These are phyloP conservation scores for Scedosporium aurantiacum DNA, from an alignment of 2,329 filamentous ascomycete genomes.

Conservation along the genomic window DNA sequence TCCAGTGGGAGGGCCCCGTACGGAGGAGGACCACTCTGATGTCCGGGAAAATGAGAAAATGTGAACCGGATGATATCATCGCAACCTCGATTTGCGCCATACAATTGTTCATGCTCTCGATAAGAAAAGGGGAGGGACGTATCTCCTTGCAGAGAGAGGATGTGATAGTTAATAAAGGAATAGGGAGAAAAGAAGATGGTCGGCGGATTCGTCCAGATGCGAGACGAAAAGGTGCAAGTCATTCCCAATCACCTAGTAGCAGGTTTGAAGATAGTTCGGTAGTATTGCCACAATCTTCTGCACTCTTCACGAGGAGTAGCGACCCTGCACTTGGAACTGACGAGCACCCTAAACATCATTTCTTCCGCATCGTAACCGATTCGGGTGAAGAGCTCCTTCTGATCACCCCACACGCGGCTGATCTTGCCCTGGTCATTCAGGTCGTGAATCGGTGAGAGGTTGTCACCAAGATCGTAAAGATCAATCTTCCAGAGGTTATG, in stretches of 20 bases:
- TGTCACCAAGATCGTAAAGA: conserved; percentile 15
- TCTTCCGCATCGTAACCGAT: conserved; percentile 23
- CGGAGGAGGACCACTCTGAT: neutral
- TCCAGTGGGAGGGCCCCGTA: neutral
- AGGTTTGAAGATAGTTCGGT: conserved; percentile 12
- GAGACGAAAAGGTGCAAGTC: neutral
- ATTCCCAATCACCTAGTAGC: neutral
- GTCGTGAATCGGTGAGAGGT: conserved; percentile 12
- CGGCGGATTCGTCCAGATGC: neutral
- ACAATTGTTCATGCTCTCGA: neutral
- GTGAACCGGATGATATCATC: neutral
- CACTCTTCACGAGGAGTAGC: conserved; percentile 13
- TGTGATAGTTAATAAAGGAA: no score
- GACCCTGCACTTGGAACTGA: conserved; percentile 16
- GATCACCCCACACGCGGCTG: conserved; percentile 19
- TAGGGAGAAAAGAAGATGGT: neutral
- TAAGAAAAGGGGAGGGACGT: neutral
- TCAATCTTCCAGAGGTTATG: conserved; percentile 26
- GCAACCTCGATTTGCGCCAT: neutral
- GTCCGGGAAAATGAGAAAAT: neutral
- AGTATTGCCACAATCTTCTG: conserved; percentile 23
- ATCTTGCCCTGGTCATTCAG: conserved; percentile 13
- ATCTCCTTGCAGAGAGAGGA: neutral
- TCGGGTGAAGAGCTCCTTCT: conserved; percentile 13
- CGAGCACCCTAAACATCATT: conserved; percentile 20